phyloP scores from a whole-genome alignment of 805 yeast species.

The Pichia pseudocactophila region DNA sequence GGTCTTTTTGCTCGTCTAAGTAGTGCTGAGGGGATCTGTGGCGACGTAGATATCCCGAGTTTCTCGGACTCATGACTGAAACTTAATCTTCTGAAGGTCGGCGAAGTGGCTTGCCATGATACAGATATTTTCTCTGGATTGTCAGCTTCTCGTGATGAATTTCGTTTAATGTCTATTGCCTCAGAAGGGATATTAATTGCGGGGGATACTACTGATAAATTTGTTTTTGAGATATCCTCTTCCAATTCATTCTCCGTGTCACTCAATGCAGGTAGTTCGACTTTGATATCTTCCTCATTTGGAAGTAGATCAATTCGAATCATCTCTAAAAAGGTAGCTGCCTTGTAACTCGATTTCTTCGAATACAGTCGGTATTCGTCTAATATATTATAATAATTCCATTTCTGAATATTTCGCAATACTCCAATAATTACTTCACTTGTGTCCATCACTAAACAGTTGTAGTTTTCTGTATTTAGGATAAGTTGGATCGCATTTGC shows the following conservation, averaged over 20 bases:
- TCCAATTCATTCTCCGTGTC: slow-evolving; percentile 6
- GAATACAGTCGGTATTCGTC: slow-evolving; percentile 77
- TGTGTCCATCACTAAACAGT: slow-evolving; percentile 68
- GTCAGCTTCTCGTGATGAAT: not conserved
- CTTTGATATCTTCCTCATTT: slow-evolving; percentile 20
- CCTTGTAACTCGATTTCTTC: slow-evolving; percentile 63
- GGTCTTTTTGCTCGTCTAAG: slow-evolving; percentile 43
- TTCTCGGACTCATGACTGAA: slow-evolving; percentile 23
- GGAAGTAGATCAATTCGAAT: slow-evolving; percentile 47
- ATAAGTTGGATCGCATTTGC: slow-evolving; percentile 57
- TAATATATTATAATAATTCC: slow-evolving; percentile 79
- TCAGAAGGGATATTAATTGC: not conserved
- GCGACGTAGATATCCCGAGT: slow-evolving; percentile 51
- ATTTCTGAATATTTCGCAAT: slow-evolving; percentile 72
- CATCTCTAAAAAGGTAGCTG: slow-evolving; percentile 76
- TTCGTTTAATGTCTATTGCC: not conserved
- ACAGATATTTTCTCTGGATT: not conserved
- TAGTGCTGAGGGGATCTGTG: slow-evolving; percentile 58
- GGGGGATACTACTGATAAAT: too few species aligned
- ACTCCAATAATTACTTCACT: slow-evolving; percentile 76
- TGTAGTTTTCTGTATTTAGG: slow-evolving; percentile 55
- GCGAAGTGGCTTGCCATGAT: not conserved
- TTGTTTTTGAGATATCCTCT: not conserved
- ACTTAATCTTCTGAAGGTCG: not conserved
- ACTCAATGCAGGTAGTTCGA: not conserved